Evolutionary conservation across 1,284 basidiomycete genomes (phyloP), one percentile per base, ranked within the genome.

Genomic region (Phenoliferia sp.): DNA sequence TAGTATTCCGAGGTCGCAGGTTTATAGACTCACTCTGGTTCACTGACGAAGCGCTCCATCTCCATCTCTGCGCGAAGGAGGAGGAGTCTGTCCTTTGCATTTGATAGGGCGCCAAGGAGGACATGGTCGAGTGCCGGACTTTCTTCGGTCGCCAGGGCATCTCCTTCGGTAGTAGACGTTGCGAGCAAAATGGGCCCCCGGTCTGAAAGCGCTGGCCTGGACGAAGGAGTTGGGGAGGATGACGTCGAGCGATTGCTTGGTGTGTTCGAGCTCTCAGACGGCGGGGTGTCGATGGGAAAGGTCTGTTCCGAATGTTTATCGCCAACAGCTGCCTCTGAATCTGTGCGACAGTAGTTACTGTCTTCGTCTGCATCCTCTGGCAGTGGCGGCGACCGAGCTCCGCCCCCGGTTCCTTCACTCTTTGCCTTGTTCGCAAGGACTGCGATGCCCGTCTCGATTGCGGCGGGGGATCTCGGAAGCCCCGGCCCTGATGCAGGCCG

Each of bases 51-150:
- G 4, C 68, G 61, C 55, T 73, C 69, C 48, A 73, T 64, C 39
- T 73, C 69, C 50, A 66, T 63, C 32, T 73, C 71, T 22, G 69
- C 71, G 5, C 71, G 67, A 22, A 73, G 33, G 1, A 73, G 58
- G 22, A 73, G 44, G 16, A 73, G 54, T 0, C 71, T 65, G 44
- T 73, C 71, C 9, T 69, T 63, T 1, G 67, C 64, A 34, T 67
- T 59, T 1, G 57, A 59, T 26, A 73, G 48, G 22, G 69, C 71
- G 3, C 33, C 48, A 6, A 62, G 33, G 34, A 73, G 28, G 3
- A 68, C 69, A 3, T 55, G 55, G 35, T 73, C 71, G 17, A 73
- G 62, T 19, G 31, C 26, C 3, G 36, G 29, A 3, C 9, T 29
- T 15, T 16, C 61, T 28, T 34, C 39, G 6, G 28, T 39, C 44